Evolutionary conservation across 495 filamentous ascomycete genomes (phyloP).

Genomic region (Xylaria longipes): DNA sequence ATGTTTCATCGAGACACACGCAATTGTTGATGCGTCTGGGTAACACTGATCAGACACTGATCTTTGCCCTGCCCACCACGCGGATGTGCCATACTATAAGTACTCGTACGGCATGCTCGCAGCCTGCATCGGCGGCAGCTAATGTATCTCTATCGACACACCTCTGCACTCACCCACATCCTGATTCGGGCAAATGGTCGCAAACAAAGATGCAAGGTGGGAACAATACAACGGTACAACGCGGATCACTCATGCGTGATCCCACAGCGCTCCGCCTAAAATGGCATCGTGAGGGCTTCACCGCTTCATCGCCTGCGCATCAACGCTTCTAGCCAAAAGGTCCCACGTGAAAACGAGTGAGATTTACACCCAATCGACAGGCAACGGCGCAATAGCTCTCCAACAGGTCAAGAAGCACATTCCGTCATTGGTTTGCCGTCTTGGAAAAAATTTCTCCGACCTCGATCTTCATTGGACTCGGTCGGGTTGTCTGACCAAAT

Average conservation of each 20-base stretch:
- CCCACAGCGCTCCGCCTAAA: conserved; percentile 16
- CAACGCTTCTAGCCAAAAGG: neutral
- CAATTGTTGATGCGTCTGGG: neutral
- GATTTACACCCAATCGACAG: conserved; percentile 13
- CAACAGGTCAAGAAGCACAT: neutral
- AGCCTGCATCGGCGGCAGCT: conserved; percentile 21
- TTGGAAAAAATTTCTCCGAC: conserved; percentile 17
- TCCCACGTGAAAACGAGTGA: conserved; percentile 15
- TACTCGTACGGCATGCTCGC: neutral
- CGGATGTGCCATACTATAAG: neutral
- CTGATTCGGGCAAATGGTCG: conserved; percentile 8
- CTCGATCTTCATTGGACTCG: conserved; percentile 16
- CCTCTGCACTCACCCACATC: conserved; percentile 12
- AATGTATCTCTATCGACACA: conserved; percentile 20
- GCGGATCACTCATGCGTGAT: conserved; percentile 13
- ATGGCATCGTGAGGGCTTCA: conserved; percentile 23
- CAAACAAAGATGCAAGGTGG: conserved; percentile 6
- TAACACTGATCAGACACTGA: neutral
- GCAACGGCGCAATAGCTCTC: conserved; percentile 6
- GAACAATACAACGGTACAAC: neutral
- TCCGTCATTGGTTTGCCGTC: conserved; percentile 16
- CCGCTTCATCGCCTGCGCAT: conserved; percentile 22
- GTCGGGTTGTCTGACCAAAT: neutral
- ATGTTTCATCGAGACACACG: conserved; percentile 17
- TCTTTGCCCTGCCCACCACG: neutral